Percentiles rank a stretch among this genome's conserved stretches.
Conservation (phyloP, 306 rosid genomes). For the Corylus americana region DNA sequence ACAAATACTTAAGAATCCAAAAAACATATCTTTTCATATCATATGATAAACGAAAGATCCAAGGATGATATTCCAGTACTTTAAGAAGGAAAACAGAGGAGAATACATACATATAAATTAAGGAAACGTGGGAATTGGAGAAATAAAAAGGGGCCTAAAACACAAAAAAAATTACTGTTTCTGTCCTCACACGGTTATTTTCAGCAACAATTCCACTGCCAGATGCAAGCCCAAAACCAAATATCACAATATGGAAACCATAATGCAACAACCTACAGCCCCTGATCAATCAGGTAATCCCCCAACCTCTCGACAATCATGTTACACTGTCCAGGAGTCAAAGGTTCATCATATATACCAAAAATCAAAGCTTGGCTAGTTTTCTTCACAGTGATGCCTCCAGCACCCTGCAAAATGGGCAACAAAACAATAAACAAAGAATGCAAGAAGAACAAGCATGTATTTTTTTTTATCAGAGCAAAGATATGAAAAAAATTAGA, state of each 20-base stretch:
- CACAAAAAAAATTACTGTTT: constrained; percentile 15
- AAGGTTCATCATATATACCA: constrained; percentile 50
- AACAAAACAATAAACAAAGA: background rate
- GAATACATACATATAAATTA: constrained; percentile 25
- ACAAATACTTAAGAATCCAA: background rate
- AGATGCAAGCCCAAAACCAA: constrained; percentile 30
- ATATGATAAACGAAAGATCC: background rate
- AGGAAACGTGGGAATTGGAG: background rate
- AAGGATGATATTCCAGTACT: background rate
- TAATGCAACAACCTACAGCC: constrained; percentile 31
- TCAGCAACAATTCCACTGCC: constrained; percentile 22
- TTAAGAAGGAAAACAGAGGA: background rate
- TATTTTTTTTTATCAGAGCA: background rate
- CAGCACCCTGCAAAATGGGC: constrained; percentile 39
- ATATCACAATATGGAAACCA: constrained; percentile 10
- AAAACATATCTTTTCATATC: background rate
- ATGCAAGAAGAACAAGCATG: no score
- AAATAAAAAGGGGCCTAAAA: constrained; percentile 18
- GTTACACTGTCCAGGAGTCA: constrained; percentile 56
- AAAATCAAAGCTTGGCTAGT: constrained; percentile 43
- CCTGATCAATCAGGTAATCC: constrained; percentile 51
- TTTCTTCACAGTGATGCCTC: constrained; percentile 59
- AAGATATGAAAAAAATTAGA: background rate
- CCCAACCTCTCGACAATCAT: constrained; percentile 62
- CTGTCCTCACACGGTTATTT: constrained; percentile 17